These are phyloP conservation scores for Davidsoniella neocaledoniae DNA, from an alignment of 2,329 filamentous ascomycete species.

Conservation along the genomic window DNA sequence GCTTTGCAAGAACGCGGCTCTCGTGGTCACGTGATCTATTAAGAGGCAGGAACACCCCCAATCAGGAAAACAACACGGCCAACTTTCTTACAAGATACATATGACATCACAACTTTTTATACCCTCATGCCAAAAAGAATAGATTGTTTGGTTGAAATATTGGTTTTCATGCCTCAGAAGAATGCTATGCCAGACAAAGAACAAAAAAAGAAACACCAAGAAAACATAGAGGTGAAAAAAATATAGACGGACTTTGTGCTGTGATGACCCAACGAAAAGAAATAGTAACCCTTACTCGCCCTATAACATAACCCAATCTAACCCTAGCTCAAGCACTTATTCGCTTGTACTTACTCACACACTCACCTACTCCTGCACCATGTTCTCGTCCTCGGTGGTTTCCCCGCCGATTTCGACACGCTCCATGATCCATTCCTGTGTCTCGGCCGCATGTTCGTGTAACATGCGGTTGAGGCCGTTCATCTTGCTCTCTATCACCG, in stretches of 20 bases:
- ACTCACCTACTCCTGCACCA: conserved; percentile 12
- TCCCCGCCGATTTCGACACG: conserved; percentile 24
- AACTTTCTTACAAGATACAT: no score
- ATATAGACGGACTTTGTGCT: not conserved
- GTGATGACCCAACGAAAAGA: not conserved
- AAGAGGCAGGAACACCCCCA: not conserved
- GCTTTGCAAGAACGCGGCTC: conserved; percentile 4
- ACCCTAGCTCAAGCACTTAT: not conserved
- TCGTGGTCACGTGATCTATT: conserved; percentile 7
- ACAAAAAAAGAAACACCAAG: not conserved
- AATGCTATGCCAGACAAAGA: not conserved
- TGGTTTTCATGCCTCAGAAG: no score
- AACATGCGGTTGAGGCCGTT: conserved; percentile 39
- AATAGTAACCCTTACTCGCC: not conserved
- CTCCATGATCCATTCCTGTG: conserved; percentile 33
- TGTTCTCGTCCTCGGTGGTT: conserved; percentile 33
- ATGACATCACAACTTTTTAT: not conserved
- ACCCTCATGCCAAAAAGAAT: no score
- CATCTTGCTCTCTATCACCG: conserved; percentile 34
- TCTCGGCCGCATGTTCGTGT: conserved; percentile 34
- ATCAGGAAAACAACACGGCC: no score
- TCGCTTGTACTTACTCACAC: not conserved
- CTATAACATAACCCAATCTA: not conserved
- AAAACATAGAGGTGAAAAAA: not conserved
- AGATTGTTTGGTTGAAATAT: no score